Evolutionary conservation across 116 monocot genomes (phyloP).

Genomic region (Thalassia testudinum): DNA sequence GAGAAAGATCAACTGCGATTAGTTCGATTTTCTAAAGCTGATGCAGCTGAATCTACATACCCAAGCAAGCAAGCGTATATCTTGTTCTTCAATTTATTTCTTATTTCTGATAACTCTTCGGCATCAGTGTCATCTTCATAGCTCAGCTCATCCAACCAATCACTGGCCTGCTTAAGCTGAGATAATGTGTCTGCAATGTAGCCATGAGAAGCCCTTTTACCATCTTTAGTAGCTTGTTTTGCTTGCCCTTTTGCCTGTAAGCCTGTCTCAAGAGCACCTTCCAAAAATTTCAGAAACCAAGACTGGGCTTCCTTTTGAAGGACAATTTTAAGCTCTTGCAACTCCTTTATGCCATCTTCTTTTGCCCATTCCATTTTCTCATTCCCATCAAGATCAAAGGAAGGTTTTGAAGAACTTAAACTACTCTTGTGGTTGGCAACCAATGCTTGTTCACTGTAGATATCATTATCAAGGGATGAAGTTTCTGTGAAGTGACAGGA

Average conservation of each 20-base stretch:
- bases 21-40: constrained; percentile 22
- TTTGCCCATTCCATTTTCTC: constrained; percentile 69
- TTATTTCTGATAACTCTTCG: constrained; percentile 19
- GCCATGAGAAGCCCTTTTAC: constrained; percentile 26
- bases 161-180: constrained; percentile 65
- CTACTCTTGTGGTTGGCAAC: constrained; percentile 6
- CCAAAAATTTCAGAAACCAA: constrained; percentile 79
- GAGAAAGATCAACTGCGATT: constrained; percentile 3
- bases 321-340: constrained; percentile 28
- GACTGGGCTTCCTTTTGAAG: constrained; percentile 49
- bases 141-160: constrained; percentile 63
- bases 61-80: constrained; percentile 53
- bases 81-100: constrained; percentile 61
- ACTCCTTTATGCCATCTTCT: constrained; percentile 45
- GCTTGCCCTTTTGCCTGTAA: constrained; percentile 21
- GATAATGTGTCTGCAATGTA: constrained; percentile 49
- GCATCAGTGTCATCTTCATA: constrained; percentile 8
- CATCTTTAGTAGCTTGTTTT: constrained; percentile 21
- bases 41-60: constrained; percentile 47
- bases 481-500: constrained; percentile 7
- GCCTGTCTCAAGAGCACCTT: constrained; percentile 34
- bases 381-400: constrained; percentile 12
- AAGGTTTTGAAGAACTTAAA: constrained; percentile 16
- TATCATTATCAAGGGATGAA: constrained; percentile 12
- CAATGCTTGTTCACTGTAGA: constrained; percentile 13